A percentile compares a stretch with the other conserved stretches of the same genome.
phyloP scores from a whole-genome alignment of 306 rosid species.

The Acmispon strigosus region DNA sequence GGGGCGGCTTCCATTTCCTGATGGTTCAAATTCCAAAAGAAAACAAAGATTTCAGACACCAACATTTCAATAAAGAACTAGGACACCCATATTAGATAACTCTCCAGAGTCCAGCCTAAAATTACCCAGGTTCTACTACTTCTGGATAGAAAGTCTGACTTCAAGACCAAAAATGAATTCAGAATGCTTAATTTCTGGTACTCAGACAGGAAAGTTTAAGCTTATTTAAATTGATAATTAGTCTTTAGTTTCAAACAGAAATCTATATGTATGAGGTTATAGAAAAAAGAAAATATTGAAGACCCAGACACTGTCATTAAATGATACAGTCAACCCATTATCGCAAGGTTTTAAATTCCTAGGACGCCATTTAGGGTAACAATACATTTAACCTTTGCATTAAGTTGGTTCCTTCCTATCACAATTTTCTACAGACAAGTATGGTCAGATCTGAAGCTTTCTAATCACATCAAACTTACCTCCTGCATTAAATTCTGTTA shows the following conservation, averaged over 20 bases:
- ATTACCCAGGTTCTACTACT: slow-evolving; percentile 20
- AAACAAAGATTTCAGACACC: not conserved
- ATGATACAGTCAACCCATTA: slow-evolving; percentile 4
- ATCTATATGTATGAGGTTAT: not conserved
- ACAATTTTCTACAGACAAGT: not conserved
- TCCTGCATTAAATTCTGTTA: slow-evolving; percentile 54
- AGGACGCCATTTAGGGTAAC: slow-evolving; percentile 4
- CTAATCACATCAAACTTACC: slow-evolving; percentile 34
- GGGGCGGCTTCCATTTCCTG: slow-evolving; percentile 54
- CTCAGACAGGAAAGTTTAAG: slow-evolving; percentile 10
- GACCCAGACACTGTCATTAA: not conserved
- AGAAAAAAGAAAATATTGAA: not conserved
- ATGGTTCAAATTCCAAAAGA: slow-evolving; percentile 38
- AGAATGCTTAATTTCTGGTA: not conserved
- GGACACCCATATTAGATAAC: slow-evolving; percentile 2
- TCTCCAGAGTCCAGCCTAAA: slow-evolving; percentile 5
- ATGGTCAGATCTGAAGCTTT: not conserved
- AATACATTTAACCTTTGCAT: slow-evolving; percentile 1
- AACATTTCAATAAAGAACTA: slow-evolving; percentile 4
- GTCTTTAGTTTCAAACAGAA: not conserved
- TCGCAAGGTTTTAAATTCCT: slow-evolving; percentile 1
- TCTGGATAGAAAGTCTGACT: not conserved
- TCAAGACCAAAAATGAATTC: slow-evolving; percentile 4
- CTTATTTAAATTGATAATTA: slow-evolving; percentile 4
- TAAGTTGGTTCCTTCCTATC: not conserved